Evolutionary conservation across 441 rosid species (phyloP).

Genomic region (Adansonia rubrostipa): DNA sequence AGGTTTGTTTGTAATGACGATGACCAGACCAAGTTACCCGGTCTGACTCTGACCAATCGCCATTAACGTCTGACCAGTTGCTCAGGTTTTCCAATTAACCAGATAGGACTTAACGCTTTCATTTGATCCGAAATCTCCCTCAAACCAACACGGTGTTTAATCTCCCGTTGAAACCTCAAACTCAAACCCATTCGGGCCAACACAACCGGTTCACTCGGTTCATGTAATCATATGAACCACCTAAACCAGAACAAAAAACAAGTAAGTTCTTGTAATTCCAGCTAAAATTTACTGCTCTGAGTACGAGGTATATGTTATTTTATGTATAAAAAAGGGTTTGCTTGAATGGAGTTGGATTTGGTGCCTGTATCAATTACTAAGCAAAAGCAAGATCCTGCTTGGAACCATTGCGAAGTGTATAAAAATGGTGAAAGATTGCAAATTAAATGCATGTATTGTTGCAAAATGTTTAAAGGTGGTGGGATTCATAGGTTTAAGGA

Average conservation of each 20-base stretch:
- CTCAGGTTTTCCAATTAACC: not conserved
- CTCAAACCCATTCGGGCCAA: slow-evolving; percentile 7
- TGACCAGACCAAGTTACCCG: slow-evolving; percentile 14
- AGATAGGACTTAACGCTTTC: not conserved
- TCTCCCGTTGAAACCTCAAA: slow-evolving; percentile 1
- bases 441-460: slow-evolving; percentile 77
- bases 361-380: slow-evolving; percentile 62
- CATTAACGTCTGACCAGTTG: not conserved
- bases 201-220: slow-evolving; percentile 21
- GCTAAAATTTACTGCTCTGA: not conserved
- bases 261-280: slow-evolving; percentile 17
- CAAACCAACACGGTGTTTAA: not conserved
- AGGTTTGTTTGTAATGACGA: not conserved
- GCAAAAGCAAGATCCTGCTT: slow-evolving; percentile 83
- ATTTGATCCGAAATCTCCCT: not conserved
- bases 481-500: slow-evolving; percentile 95
- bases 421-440: slow-evolving; percentile 65
- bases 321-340: not conserved
- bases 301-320: not conserved
- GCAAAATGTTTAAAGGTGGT: slow-evolving; percentile 88
- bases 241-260: not conserved
- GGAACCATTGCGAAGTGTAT: slow-evolving; percentile 76
- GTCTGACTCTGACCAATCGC: slow-evolving; percentile 19
- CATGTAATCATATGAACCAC: slow-evolving; percentile 11
- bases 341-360: slow-evolving; percentile 51